A percentile compares a stretch with the other conserved stretches of the same genome.
Conservation (phyloP, 352 stramenopile genomes). For the Blastocystis sp. region DNA sequence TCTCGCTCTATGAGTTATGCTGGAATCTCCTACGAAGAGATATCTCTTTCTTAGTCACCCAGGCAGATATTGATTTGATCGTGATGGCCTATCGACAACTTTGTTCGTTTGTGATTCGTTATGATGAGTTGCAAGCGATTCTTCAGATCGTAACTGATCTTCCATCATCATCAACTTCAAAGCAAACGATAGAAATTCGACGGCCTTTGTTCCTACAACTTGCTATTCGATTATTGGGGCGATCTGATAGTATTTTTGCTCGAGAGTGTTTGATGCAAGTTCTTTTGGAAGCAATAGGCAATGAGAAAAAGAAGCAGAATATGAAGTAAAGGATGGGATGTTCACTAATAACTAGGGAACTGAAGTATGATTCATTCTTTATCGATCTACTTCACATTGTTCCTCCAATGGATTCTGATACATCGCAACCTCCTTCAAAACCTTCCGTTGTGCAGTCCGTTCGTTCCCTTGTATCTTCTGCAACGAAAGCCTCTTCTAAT, state of each 20-base stretch:
- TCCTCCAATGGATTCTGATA: background rate
- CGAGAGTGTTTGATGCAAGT: background rate
- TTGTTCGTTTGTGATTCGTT: background rate
- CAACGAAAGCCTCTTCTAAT: background rate
- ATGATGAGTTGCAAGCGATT: background rate
- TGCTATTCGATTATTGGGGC: background rate
- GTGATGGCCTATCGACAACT: background rate
- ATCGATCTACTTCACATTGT: background rate
- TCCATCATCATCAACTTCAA: background rate
- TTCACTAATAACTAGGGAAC: background rate
- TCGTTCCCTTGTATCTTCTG: background rate
- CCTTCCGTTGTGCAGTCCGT: background rate
- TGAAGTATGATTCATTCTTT: constrained; percentile 14
- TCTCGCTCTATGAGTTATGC: background rate
- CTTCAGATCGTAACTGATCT: background rate
- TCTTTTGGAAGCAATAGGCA: background rate
- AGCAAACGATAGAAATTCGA: background rate
- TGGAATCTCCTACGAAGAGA: background rate
- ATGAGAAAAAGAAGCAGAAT: constrained; percentile 8
- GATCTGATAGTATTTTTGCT: background rate
- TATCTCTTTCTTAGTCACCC: background rate
- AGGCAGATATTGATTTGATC: background rate
- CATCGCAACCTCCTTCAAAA: background rate
- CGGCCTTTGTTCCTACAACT: background rate
- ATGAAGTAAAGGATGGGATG: background rate